A percentile compares a stretch with the other conserved stretches of the same genome.
These are phyloP conservation scores for Candida koratica DNA, from an alignment of 805 yeast species.

Conservation along the genomic window DNA sequence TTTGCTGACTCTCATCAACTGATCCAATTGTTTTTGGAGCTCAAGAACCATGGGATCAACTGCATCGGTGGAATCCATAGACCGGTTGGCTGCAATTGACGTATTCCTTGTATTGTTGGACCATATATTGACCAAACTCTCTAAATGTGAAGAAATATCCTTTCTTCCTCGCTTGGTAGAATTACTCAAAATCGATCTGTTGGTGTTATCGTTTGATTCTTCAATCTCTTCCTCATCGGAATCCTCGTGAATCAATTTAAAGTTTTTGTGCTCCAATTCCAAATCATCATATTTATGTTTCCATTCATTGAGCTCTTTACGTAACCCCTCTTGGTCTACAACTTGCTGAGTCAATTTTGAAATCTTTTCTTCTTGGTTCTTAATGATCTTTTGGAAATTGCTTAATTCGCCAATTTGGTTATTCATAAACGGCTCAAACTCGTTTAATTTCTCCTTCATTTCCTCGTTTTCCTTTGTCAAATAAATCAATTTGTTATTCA, in stretches of 20 bases:
- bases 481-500: constrained; percentile 42
- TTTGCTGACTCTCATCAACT: constrained; percentile 46
- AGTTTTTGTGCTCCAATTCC: constrained; percentile 40
- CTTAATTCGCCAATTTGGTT: constrained; percentile 50
- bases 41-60: constrained; percentile 28
- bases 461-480: constrained; percentile 44
- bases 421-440: constrained; percentile 51
- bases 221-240: constrained; percentile 33
- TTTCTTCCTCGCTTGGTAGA: constrained; percentile 24
- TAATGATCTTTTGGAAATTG: constrained; percentile 51
- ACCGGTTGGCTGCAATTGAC: constrained; percentile 11
- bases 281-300: constrained; percentile 44
- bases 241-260: constrained; percentile 33
- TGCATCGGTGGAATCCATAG: constrained; percentile 5
- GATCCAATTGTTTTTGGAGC: constrained; percentile 56
- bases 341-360: constrained; percentile 38
- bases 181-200: constrained; percentile 21
- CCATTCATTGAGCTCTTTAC: constrained; percentile 46
- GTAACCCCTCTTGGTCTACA: constrained; percentile 40
- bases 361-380: constrained; percentile 48
- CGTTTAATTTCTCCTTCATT: constrained; percentile 38
- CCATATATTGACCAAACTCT: constrained; percentile 34
- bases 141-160: constrained; percentile 34
- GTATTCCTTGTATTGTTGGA: constrained; percentile 15
- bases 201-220: constrained; percentile 17